Evolutionary conservation across 2,329 filamentous ascomycete species (phyloP).

Genomic region (Kalaharituber pfeilii): DNA sequence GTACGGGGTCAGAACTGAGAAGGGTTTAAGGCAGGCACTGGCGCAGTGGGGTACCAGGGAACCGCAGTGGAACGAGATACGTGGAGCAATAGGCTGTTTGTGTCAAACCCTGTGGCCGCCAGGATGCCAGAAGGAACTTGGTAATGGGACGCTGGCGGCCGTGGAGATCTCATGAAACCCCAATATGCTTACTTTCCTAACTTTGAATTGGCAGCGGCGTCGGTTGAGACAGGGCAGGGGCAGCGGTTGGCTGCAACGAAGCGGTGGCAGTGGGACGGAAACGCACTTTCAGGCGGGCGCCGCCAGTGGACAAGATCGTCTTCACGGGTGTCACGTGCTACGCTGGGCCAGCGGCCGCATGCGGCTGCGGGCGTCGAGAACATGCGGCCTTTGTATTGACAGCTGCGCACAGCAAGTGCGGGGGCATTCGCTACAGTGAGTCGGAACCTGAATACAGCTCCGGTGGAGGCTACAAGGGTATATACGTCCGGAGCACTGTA

Average conservation of each 20-base stretch:
- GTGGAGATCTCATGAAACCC: not conserved
- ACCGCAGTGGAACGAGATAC: not conserved
- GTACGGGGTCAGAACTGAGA: not conserved
- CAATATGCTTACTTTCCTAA: not conserved
- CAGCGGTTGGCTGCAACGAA: not conserved
- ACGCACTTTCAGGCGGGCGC: not conserved
- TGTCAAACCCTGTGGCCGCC: not conserved
- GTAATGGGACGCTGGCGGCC: not conserved
- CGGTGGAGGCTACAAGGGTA: too few species aligned
- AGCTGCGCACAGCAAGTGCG: too few species aligned
- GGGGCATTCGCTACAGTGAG: too few species aligned
- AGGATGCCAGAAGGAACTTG: too few species aligned
- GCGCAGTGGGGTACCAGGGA: not conserved
- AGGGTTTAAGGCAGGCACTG: not conserved
- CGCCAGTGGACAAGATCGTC: not conserved
- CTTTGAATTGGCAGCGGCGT: not conserved
- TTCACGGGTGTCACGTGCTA: too few species aligned
- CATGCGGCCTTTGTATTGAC: too few species aligned
- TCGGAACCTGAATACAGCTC: too few species aligned
- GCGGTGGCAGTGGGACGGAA: not conserved
- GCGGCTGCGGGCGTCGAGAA: too few species aligned
- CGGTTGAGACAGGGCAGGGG: not conserved
- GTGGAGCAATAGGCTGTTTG: not conserved
- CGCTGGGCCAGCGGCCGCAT: too few species aligned
- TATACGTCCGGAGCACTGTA: too few species aligned